These are phyloP conservation scores for Penicillium sp. DNA, from an alignment of 2,329 filamentous ascomycete genomes.

Conservation along the genomic window DNA sequence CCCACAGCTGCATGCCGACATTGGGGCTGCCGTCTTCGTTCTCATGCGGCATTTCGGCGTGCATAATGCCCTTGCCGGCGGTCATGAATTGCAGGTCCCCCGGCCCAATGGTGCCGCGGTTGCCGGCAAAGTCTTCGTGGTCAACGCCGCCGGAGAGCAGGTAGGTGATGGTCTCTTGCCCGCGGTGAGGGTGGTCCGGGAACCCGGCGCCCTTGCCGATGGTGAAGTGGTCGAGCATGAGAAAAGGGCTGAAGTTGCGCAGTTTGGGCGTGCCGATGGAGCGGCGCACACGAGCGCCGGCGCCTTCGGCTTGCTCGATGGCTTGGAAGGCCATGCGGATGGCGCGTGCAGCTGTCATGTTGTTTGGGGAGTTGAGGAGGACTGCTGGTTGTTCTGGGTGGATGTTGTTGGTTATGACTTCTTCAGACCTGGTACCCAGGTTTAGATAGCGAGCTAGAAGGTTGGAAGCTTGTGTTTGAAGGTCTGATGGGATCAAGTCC, in stretches of 20 bases:
- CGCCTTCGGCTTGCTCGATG: conserved; percentile 80
- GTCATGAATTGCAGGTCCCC: conserved; percentile 99
- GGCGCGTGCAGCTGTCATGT: conserved; percentile 66
- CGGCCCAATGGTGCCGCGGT: conserved; percentile 74
- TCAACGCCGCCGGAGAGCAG: conserved; percentile 80
- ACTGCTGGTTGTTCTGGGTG: background rate
- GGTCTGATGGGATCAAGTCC: background rate
- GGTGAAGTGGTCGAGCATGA: conserved; percentile 94
- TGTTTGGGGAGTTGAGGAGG: conserved; percentile 22
- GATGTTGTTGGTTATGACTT: background rate
- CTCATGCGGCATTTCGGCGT: conserved; percentile 88
- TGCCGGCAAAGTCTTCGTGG: conserved; percentile 87
- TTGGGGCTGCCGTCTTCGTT: conserved; percentile 72
- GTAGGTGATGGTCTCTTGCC: conserved; percentile 89
- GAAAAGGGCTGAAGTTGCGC: conserved; percentile 83
- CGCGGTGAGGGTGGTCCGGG: conserved; percentile 78
- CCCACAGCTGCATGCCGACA: conserved; percentile 91
- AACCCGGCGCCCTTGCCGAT: conserved; percentile 79
- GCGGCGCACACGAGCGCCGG: conserved; percentile 78
- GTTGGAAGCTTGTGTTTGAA: background rate
- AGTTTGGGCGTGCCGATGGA: conserved; percentile 81
- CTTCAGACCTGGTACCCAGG: background rate
- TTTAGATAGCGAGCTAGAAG: background rate
- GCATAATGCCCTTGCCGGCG: conserved; percentile 83
- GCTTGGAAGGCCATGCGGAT: conserved; percentile 83